Conservation (phyloP, 805 yeast genomes). For the Starmerella lactis-condensi region DNA sequence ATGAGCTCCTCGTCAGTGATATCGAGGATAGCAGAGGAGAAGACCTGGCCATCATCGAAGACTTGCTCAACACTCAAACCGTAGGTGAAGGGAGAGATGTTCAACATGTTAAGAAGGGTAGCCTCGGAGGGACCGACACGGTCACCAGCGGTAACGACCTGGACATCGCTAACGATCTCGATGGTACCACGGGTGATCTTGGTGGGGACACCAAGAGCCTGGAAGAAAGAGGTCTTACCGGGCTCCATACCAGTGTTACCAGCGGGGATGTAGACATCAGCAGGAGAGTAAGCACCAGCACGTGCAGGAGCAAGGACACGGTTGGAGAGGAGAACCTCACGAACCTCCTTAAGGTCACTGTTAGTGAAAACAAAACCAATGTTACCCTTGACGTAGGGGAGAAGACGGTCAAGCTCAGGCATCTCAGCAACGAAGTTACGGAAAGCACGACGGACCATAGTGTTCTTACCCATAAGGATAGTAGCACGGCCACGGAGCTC, state of each 20-base stretch:
- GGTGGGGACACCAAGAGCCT: slow-evolving; percentile 99
- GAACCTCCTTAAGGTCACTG: slow-evolving; percentile 75
- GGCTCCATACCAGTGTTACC: slow-evolving; percentile 99
- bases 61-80: slow-evolving; percentile 95
- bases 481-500: slow-evolving; percentile 86
- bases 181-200: slow-evolving; percentile 99
- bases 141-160: slow-evolving; percentile 70
- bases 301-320: slow-evolving; percentile 99
- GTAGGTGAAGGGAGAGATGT: slow-evolving; percentile 99
- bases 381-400: slow-evolving; percentile 93
- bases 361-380: slow-evolving; percentile 99
- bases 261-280: slow-evolving; percentile 93
- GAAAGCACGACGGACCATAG: slow-evolving; percentile 99
- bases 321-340: slow-evolving; percentile 75
- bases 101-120: slow-evolving; percentile 92
- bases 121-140: slow-evolving; percentile 99
- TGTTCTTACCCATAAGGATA: slow-evolving; percentile 99
- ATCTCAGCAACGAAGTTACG: slow-evolving; percentile 84
- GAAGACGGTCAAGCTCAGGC: slow-evolving; percentile 88
- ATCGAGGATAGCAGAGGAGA: slow-evolving; percentile 93
- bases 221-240: slow-evolving; percentile 99
- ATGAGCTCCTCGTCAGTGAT: slow-evolving; percentile 95
- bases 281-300: slow-evolving; percentile 99
- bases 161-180: slow-evolving; percentile 94
- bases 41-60: slow-evolving; percentile 95